Conservation (phyloP, 2,329 filamentous ascomycete species). For the Curvularia spicifera region DNA sequence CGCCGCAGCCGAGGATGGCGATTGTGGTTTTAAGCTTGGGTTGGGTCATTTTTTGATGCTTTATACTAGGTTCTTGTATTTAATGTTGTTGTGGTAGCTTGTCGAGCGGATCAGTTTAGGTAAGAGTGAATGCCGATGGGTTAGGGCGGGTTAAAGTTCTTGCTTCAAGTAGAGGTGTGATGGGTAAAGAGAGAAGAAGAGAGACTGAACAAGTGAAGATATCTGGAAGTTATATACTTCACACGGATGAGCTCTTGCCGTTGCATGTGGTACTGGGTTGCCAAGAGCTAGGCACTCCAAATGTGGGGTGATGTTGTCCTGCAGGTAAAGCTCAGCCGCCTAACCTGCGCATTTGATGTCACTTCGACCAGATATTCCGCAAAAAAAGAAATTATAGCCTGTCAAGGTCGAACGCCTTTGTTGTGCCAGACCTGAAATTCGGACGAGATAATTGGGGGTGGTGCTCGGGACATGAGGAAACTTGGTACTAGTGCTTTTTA, state of each 20-base stretch:
- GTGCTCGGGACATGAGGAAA: background rate
- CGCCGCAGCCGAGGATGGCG: conserved; percentile 60
- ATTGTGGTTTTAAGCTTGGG: conserved; percentile 50
- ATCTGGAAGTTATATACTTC: conserved; percentile 10
- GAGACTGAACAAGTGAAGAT: background rate
- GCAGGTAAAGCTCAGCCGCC: conserved; percentile 12
- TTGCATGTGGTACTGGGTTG: conserved; percentile 11
- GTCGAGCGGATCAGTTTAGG: background rate
- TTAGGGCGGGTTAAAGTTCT: background rate
- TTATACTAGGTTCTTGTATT: background rate
- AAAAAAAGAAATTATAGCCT: background rate
- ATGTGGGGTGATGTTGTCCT: conserved; percentile 28
- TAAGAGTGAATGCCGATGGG: background rate
- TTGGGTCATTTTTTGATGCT: conserved; percentile 22
- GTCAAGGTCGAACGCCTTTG: background rate
- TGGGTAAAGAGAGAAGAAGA: background rate
- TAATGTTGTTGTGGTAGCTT: background rate
- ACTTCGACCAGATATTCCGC: background rate
- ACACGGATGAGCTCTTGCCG: background rate
- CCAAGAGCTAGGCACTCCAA: conserved; percentile 28
- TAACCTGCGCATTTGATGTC: conserved; percentile 2
- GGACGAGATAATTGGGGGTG: background rate
- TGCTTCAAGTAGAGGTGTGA: background rate
- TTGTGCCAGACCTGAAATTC: background rate
- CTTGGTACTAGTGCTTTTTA: background rate